These are phyloP conservation scores for Aspergillus ostianus DNA, from an alignment of 495 filamentous ascomycete species.

Conservation along the genomic window DNA sequence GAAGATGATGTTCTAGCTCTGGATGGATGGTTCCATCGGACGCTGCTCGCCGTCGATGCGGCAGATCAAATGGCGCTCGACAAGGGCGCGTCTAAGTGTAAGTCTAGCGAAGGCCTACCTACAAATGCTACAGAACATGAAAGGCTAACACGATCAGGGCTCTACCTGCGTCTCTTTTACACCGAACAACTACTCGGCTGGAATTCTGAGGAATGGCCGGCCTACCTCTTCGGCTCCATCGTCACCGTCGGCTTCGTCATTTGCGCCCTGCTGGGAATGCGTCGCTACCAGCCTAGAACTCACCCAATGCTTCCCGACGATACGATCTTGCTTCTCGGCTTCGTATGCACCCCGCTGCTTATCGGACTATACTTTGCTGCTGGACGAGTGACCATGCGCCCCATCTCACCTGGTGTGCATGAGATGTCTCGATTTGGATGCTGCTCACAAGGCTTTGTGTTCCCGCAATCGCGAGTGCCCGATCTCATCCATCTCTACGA, in stretches of 20 bases:
- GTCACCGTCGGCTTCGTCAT: conserved; percentile 16
- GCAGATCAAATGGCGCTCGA: conserved; percentile 28
- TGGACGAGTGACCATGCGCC: conserved; percentile 35
- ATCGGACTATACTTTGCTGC: conserved; percentile 34
- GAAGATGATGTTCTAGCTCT: conserved; percentile 53
- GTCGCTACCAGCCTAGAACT: conserved; percentile 1
- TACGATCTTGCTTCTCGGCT: conserved; percentile 14
- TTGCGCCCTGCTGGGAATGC: conserved; percentile 10
- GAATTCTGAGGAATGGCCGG: conserved; percentile 49
- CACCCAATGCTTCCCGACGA: conserved; percentile 16
- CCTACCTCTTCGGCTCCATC: conserved; percentile 34
- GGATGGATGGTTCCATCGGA: conserved; percentile 52
- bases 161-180: conserved; percentile 60
- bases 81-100: conserved; percentile 26
- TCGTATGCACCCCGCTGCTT: conserved; percentile 28
- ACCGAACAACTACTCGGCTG: conserved; percentile 52
- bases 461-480: conserved; percentile 32
- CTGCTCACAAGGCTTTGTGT: conserved; percentile 45
- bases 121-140: not conserved
- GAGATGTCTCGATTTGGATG: conserved; percentile 54
- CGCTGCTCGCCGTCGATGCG: conserved; percentile 32
- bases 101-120: not conserved
- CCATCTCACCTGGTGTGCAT: conserved; percentile 37
- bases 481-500: conserved; percentile 24
- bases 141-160: conserved; percentile 16